These are phyloP conservation scores for Hammondia hammondi DNA, from an alignment of 169 alveolate species.

Conservation along the genomic window DNA sequence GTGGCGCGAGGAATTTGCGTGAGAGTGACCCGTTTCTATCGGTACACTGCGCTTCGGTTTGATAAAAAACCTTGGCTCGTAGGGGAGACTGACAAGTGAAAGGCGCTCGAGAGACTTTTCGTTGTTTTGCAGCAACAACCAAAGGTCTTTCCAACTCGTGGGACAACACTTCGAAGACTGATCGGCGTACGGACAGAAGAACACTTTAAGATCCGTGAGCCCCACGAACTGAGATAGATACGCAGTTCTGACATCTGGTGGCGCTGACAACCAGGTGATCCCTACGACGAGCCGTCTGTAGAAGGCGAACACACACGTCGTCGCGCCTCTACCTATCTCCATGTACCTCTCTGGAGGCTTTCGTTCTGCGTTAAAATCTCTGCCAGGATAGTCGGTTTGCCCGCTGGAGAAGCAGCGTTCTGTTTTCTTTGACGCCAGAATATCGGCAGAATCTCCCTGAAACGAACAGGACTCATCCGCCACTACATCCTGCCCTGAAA, in stretches of 20 bases:
- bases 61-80: background rate
- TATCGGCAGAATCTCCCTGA: too few species aligned
- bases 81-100: conserved; percentile 1
- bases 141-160: background rate
- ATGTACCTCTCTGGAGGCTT: background rate
- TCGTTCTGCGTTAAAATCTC: background rate
- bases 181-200: background rate
- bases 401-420: too few species aligned
- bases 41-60: background rate
- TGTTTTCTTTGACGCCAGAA: too few species aligned
- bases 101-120: background rate
- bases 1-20: too few species aligned
- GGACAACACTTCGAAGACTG: background rate
- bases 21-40: too few species aligned
- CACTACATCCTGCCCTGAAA: too few species aligned
- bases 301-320: background rate
- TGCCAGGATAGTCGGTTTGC: too few species aligned
- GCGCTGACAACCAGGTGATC: background rate
- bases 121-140: background rate
- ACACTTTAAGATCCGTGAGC: background rate
- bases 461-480: too few species aligned
- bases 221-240: background rate
- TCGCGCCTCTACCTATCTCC: background rate
- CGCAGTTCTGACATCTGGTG: background rate
- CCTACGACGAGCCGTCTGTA: background rate